These are phyloP conservation scores for Penicillium sp. DNA, from an alignment of 2,329 filamentous ascomycete species.

Conservation along the genomic window DNA sequence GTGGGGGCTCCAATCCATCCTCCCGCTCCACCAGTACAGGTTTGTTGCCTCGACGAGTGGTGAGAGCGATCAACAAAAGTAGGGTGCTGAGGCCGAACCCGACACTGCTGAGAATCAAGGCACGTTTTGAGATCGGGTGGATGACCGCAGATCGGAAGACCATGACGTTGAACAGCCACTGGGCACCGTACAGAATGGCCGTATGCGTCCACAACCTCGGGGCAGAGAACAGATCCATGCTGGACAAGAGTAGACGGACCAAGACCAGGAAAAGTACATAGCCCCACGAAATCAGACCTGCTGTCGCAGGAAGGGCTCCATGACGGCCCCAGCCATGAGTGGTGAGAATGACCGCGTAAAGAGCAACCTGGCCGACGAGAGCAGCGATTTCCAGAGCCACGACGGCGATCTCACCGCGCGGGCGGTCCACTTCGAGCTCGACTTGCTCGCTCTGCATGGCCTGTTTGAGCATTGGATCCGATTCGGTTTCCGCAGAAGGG, in stretches of 20 bases:
- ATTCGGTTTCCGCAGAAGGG: slow-evolving; percentile 65
- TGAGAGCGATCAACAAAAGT: slow-evolving; percentile 76
- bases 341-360: slow-evolving; percentile 70
- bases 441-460: slow-evolving; percentile 57
- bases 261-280: slow-evolving; percentile 79
- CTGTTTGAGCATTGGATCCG: slow-evolving; percentile 60
- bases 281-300: slow-evolving; percentile 75
- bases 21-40: slow-evolving; percentile 87
- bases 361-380: slow-evolving; percentile 71
- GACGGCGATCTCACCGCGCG: slow-evolving; percentile 72
- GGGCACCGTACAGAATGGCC: slow-evolving; percentile 76
- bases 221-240: slow-evolving; percentile 67
- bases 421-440: slow-evolving; percentile 72
- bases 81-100: slow-evolving; percentile 78
- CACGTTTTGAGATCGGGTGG: slow-evolving; percentile 69
- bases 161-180: slow-evolving; percentile 78
- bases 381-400: slow-evolving; percentile 77
- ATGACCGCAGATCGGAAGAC: slow-evolving; percentile 86
- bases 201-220: slow-evolving; percentile 92
- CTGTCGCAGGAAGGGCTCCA: slow-evolving; percentile 66
- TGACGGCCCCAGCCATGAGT: slow-evolving; percentile 65
- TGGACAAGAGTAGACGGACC: slow-evolving; percentile 71
- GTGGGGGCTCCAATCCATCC: slow-evolving; percentile 82
- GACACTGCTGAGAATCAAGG: slow-evolving; percentile 69
- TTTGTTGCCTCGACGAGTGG: slow-evolving; percentile 90